A percentile compares a stretch with the other conserved stretches of the same genome.
Conservation (phyloP, 1,284 basidiomycete genomes). For the Ustilago nuda region DNA sequence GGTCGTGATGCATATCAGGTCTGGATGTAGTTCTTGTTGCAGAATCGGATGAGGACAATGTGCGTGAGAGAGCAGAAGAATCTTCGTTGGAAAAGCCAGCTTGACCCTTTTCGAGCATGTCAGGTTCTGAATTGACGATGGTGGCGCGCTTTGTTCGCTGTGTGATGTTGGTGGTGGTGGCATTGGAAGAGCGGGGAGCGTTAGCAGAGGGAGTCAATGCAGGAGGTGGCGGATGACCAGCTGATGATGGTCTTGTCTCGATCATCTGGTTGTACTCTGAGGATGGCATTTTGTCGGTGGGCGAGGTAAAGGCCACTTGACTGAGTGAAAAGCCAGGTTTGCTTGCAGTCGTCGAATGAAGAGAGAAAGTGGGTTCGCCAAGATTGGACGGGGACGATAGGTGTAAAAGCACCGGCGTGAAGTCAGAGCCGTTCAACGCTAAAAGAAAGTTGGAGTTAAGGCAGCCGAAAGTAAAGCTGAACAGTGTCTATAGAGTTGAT, state of each 20-base stretch:
- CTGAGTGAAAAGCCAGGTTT: conserved; percentile 1
- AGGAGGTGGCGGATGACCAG: conserved; percentile 4
- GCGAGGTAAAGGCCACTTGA: conserved; percentile 5
- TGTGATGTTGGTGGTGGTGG: conserved; percentile 22
- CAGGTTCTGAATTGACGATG: conserved; percentile 38
- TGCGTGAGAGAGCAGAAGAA: conserved; percentile 29
- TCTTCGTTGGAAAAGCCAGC: conserved; percentile 29
- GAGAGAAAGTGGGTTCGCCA: neutral
- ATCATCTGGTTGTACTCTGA: conserved; percentile 4
- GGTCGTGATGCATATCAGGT: conserved; percentile 31
- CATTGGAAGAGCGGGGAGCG: neutral
- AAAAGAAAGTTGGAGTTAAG: neutral
- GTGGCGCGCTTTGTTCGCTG: conserved; percentile 50
- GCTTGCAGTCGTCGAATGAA: conserved; percentile 8
- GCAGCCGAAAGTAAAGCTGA: neutral
- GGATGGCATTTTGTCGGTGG: conserved; percentile 17
- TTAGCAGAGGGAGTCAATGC: conserved; percentile 7
- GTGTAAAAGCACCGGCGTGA: neutral
- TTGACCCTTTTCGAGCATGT: conserved; percentile 50
- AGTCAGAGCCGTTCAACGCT: neutral
- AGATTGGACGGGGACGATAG: neutral
- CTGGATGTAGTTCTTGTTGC: conserved; percentile 14
- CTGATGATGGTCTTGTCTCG: neutral
- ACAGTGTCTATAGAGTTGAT: neutral
- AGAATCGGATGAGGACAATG: conserved; percentile 23